Percentiles rank a stretch among this genome's conserved stretches.
Evolutionary conservation across 2,329 filamentous ascomycete genomes (phyloP).

Genomic region (Penicillium sp.): DNA sequence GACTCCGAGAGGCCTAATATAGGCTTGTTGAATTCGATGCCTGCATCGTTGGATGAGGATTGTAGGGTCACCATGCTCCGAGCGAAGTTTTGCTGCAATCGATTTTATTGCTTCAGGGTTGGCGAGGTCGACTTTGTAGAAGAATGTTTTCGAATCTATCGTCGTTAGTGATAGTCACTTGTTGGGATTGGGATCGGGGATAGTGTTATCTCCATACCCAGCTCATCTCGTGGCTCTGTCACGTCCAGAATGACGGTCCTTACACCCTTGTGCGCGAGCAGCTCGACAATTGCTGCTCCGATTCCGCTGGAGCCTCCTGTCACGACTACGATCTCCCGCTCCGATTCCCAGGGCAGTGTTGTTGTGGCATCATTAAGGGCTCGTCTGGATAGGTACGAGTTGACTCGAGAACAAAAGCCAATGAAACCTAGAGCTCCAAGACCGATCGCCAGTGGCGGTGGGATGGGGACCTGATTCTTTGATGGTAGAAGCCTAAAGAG

Average conservation of each 20-base stretch:
- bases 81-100: background rate
- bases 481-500: background rate
- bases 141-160: background rate
- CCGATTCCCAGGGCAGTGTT: background rate
- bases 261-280: background rate
- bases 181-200: background rate
- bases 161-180: background rate
- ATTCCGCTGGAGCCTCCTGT: slow-evolving; percentile 6
- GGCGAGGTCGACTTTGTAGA: background rate
- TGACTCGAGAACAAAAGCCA: background rate
- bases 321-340: background rate
- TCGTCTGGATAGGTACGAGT: background rate
- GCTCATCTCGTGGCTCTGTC: background rate
- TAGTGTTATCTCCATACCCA: background rate
- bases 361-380: background rate
- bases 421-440: background rate
- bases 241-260: background rate
- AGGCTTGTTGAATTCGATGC: background rate
- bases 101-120: background rate
- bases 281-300: slow-evolving; percentile 1
- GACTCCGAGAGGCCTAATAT: background rate
- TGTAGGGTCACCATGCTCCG: background rate
- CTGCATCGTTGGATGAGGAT: slow-evolving; percentile 4
- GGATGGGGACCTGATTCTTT: background rate
- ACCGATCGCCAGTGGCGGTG: background rate